Evolutionary conservation across 78 protist genomes (phyloP), one percentile per base, ranked within the genome.

Genomic region (Diacronema lutheri): DNA sequence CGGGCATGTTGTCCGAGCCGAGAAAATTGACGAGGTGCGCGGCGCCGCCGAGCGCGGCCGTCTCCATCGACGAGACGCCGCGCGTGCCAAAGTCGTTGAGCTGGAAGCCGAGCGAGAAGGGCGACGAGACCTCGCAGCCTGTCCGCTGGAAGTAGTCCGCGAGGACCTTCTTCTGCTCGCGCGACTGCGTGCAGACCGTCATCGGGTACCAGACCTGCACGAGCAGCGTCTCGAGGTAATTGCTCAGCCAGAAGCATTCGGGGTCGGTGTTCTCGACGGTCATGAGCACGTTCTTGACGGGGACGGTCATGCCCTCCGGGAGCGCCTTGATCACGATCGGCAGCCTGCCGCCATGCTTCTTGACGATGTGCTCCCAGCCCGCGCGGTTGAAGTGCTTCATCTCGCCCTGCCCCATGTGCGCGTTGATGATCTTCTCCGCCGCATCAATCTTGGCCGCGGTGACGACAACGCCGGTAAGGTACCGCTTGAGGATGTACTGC

Each of bases 141-240:
- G 79, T 71, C 26, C 0, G 62, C 20, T 19, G 13, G 23, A 57
- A 60, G 66, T 83, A 64, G 25, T 26, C 46, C 7, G 16, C 35
- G 77, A 88, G 68, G 57, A 31, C 68, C 84, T 81, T 74, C 56
- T 68, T 65, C 44, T 10, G 38, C 72, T 85, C 88, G 60, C 91
- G 87, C 31, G 88, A 57, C 50, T 60, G 29, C n/a, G 91, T 88
- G 60, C 86, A 83, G 38, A 88, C 87, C 23, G 91, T 83, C 66
- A 61, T 81, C 21, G 91, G 91, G 66, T 88, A 88, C 91, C 91
- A 88, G 10, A 72, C 87, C 44, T 82, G 87, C n/a, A 84, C 88
- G n/a, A 88, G 84, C 26, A 88, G 82, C 9, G 91, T 68, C 84
- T 88, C 91, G 35, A 88, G 68, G 76, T 23, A 87, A 81, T 87